These are phyloP conservation scores for Phaeotremella skinneri DNA, from an alignment of 768 basidiomycete species.

Conservation along the genomic window DNA sequence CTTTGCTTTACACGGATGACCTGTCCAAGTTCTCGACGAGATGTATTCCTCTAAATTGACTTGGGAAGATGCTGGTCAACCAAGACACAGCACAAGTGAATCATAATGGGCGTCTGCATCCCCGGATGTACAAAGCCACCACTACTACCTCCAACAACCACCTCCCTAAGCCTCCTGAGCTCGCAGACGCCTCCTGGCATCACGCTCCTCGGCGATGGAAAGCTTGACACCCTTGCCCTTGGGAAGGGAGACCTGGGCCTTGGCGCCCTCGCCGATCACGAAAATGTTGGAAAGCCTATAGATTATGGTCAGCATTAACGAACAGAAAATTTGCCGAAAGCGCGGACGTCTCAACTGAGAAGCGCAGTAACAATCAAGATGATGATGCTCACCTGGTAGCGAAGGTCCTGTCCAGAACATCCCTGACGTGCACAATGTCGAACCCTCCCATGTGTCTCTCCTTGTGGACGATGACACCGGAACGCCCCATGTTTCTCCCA, in stretches of 20 bases:
- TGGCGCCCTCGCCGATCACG: slow-evolving; percentile 90
- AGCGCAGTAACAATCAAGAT: neutral
- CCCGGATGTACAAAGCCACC: slow-evolving; percentile 2
- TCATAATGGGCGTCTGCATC: slow-evolving; percentile 4
- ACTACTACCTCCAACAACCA: too few relatives aligned
- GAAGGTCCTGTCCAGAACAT: slow-evolving; percentile 90
- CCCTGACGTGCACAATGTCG: slow-evolving; percentile 97
- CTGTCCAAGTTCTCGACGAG: too few relatives aligned
- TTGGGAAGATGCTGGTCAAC: neutral
- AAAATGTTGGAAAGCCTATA: slow-evolving; percentile 92
- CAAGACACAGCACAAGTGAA: neutral
- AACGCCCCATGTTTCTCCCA: slow-evolving; percentile 99
- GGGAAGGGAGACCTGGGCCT: slow-evolving; percentile 95
- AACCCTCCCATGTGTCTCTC: slow-evolving; percentile 98
- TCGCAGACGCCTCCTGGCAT: slow-evolving; percentile 65
- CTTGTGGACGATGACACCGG: slow-evolving; percentile 89
- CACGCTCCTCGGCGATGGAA: slow-evolving; percentile 83
- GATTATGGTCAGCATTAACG: neutral
- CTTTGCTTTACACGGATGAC: too few relatives aligned
- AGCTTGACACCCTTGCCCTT: slow-evolving; percentile 98
- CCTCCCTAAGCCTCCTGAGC: slow-evolving; percentile 46
- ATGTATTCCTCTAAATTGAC: too few relatives aligned
- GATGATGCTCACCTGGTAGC: slow-evolving; percentile 74
- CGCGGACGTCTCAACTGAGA: neutral
- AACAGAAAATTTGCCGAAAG: too few relatives aligned